Conservation (phyloP, 1,284 basidiomycete species). For the Acaromyces ingoldii region DNA sequence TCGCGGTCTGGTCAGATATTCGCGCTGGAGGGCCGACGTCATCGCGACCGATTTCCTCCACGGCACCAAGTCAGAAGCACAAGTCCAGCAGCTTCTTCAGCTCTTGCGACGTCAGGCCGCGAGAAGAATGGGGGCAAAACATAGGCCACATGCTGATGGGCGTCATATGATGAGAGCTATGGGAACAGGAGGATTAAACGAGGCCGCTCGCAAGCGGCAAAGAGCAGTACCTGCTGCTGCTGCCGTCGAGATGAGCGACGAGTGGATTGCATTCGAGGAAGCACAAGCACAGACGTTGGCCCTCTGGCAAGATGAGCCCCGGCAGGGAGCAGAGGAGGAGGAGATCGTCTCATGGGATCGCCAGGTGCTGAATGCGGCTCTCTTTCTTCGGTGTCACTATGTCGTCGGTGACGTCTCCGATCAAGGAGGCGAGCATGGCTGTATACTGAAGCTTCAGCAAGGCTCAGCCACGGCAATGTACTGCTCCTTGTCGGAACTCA, state of each 20-base stretch:
- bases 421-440: too few species aligned
- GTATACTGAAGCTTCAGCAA: too few species aligned
- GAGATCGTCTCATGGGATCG: neutral
- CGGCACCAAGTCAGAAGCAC: neutral
- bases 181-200: neutral
- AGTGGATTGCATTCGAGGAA: neutral
- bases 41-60: neutral
- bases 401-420: too few species aligned
- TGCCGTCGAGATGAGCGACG: neutral
- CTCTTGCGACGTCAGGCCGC: neutral
- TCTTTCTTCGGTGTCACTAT: neutral
- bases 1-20: neutral
- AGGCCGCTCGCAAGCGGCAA: neutral
- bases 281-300: neutral
- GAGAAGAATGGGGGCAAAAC: too few species aligned
- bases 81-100: neutral
- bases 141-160: neutral
- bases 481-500: too few species aligned
- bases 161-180: neutral
- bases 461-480: too few species aligned
- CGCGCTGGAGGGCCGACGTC: neutral
- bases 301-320: neutral
- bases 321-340: neutral
- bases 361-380: neutral
- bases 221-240: neutral